Evolutionary conservation across 805 yeast genomes (phyloP).

Genomic region (Spathaspora hagerdaliae): DNA sequence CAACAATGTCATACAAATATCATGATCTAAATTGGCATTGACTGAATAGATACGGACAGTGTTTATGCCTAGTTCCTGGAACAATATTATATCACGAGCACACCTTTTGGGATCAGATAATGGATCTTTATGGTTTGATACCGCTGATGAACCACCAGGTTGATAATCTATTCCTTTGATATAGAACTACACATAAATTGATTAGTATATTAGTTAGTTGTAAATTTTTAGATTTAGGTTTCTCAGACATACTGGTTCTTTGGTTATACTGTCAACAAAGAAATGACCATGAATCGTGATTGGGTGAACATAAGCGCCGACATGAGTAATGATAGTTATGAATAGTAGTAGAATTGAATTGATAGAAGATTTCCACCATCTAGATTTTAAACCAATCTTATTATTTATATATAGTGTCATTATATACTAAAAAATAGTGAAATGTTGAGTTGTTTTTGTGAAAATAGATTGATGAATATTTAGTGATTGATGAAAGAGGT

Average conservation of each 20-base stretch:
- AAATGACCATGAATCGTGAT: conserved; percentile 65
- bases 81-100: conserved; percentile 75
- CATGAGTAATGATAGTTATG: not conserved
- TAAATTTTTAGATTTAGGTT: too few species aligned
- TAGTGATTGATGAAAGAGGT: not conserved
- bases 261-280: conserved; percentile 71
- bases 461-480: not conserved
- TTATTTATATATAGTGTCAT: too few species aligned
- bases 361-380: not conserved
- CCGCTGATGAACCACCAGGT: conserved; percentile 90
- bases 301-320: conserved; percentile 48
- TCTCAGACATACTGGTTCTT: conserved; percentile 53
- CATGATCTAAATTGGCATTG: conserved; percentile 79
- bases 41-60: conserved; percentile 85
- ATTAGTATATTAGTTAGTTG: conserved; percentile 10
- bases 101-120: conserved; percentile 68
- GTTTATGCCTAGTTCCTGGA: conserved; percentile 83
- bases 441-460: not conserved
- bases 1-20: conserved; percentile 83
- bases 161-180: conserved; percentile 91
- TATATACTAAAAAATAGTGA: too few species aligned
- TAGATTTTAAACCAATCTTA: too few species aligned
- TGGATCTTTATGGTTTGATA: conserved; percentile 59
- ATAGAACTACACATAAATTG: conserved; percentile 47
- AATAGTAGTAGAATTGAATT: not conserved